Evolutionary conservation across 2,329 filamentous ascomycete genomes (phyloP).

Genomic region (Trichoderma atrobrunneum): DNA sequence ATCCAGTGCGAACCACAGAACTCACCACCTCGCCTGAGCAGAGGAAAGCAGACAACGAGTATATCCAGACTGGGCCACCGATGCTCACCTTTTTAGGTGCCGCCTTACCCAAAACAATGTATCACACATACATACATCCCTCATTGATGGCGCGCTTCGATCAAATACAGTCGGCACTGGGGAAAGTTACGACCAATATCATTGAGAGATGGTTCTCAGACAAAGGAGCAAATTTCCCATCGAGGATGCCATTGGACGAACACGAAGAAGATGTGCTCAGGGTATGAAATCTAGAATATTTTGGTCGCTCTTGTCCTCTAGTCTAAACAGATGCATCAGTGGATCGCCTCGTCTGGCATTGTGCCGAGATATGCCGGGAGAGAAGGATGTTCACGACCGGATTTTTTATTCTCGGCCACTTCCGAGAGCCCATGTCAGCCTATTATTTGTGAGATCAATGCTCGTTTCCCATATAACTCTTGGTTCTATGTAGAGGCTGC

Average conservation of each 20-base stretch:
- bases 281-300: background rate
- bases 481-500: background rate
- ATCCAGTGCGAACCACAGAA: background rate
- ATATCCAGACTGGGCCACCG: background rate
- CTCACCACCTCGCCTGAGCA: background rate
- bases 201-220: conserved; percentile 7
- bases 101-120: background rate
- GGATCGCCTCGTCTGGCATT: conserved; percentile 2
- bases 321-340: background rate
- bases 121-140: background rate
- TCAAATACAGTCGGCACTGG: background rate
- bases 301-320: background rate
- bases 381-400: conserved; percentile 1
- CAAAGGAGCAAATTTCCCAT: background rate
- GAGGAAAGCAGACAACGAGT: background rate
- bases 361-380: conserved; percentile 3
- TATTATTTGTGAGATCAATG: conserved; percentile 4
- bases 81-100: background rate
- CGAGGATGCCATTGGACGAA: background rate
- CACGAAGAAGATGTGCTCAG: background rate
- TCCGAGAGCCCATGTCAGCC: background rate
- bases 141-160: background rate
- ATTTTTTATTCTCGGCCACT: background rate
- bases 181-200: background rate
- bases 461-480: conserved; percentile 9